A percentile compares a stretch with the other conserved stretches of the same genome.
These are phyloP conservation scores for Leccinum arenicola DNA, from an alignment of 768 basidiomycete species.

Conservation along the genomic window DNA sequence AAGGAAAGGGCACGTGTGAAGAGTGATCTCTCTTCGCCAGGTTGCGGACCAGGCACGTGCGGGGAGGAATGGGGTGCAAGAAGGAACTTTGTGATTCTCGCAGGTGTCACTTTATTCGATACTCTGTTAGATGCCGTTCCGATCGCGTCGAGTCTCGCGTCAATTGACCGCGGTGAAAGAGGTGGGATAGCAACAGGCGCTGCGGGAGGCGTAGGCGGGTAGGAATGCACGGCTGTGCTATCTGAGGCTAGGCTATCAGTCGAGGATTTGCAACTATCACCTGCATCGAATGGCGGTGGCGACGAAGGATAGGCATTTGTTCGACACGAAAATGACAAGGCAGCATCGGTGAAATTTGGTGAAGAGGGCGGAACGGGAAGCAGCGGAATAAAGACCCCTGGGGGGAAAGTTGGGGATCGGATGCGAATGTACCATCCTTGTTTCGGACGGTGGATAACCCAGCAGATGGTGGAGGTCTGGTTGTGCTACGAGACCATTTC, in stretches of 20 bases:
- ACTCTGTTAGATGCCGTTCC: conserved; percentile 2
- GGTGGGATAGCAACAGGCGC: conserved; percentile 30
- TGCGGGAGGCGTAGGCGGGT: conserved; percentile 54
- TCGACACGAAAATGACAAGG: conserved; percentile 50
- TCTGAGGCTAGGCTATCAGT: conserved; percentile 31
- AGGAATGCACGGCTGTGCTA: conserved; percentile 45
- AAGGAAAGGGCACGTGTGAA: conserved; percentile 50
- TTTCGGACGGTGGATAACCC: conserved; percentile 77
- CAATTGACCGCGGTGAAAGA: conserved; percentile 34
- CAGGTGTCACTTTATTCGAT: conserved; percentile 6
- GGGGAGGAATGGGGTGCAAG: conserved; percentile 46
- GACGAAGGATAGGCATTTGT: conserved; percentile 37
- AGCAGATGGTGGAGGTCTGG: conserved; percentile 58
- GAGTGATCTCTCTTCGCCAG: conserved; percentile 38
- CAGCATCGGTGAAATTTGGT: conserved; percentile 48
- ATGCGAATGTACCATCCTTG: conserved; percentile 86
- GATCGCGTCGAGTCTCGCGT: conserved; percentile 27
- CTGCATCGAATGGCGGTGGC: conserved; percentile 14
- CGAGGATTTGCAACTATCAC: conserved; percentile 21
- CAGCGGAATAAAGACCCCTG: conserved; percentile 53
- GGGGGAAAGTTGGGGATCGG: conserved; percentile 68
- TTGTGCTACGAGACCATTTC: conserved; percentile 49
- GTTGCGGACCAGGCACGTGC: conserved; percentile 28
- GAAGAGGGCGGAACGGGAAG: conserved; percentile 47
- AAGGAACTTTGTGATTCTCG: conserved; percentile 47